Conservation (phyloP, 768 basidiomycete genomes). For the Hysterangium stoloniferum region DNA sequence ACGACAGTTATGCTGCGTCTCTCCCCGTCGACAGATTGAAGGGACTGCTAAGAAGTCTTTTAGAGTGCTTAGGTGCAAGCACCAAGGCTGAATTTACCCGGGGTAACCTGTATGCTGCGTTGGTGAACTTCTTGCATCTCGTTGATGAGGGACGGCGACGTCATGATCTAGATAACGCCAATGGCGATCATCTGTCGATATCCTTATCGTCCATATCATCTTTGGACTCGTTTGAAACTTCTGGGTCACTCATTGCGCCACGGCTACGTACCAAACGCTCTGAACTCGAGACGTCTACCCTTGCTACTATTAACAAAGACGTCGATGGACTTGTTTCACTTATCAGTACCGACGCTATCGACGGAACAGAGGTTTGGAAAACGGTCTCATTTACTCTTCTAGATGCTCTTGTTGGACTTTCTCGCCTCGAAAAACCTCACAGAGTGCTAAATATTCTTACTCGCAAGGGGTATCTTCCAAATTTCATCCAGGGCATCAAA, state of each 20-base stretch:
- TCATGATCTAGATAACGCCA: slow-evolving; percentile 1
- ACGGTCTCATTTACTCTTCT: slow-evolving; percentile 89
- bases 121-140: slow-evolving; percentile 88
- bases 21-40: slow-evolving; percentile 77
- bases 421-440: slow-evolving; percentile 61
- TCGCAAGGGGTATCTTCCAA: slow-evolving; percentile 69
- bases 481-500: slow-evolving; percentile 78
- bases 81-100: slow-evolving; percentile 80
- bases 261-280: slow-evolving; percentile 17
- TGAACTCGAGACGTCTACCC: slow-evolving; percentile 52
- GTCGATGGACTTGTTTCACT: slow-evolving; percentile 67
- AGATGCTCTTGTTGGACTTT: slow-evolving; percentile 71
- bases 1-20: slow-evolving; percentile 54
- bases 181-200: slow-evolving; percentile 20
- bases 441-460: slow-evolving; percentile 49
- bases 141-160: slow-evolving; percentile 24
- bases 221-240: slow-evolving; percentile 16
- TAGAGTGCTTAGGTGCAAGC: slow-evolving; percentile 69
- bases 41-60: slow-evolving; percentile 59
- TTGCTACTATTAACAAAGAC: slow-evolving; percentile 55
- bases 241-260: not conserved
- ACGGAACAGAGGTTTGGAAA: slow-evolving; percentile 95
- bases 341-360: slow-evolving; percentile 85
- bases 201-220: slow-evolving; percentile 14
- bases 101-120: slow-evolving; percentile 88